Conservation (phyloP, 176 grass and related monocot species). For the Guadua angustifolia region DNA sequence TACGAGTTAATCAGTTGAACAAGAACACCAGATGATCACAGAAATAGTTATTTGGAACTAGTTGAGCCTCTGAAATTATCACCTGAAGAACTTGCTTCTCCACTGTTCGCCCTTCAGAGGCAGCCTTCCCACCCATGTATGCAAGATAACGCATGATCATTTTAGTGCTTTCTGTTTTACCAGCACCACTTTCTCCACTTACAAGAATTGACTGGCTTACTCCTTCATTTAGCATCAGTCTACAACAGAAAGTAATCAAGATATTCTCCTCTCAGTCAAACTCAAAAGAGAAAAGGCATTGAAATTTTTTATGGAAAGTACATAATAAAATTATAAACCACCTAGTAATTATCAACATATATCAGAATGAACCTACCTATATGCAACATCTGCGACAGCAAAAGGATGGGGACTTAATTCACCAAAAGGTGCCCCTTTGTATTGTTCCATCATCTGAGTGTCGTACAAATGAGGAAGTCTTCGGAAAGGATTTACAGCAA, state of each 20-base stretch:
- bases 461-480: conserved; percentile 96
- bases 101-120: conserved; percentile 71
- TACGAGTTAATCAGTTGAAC: conserved; percentile 27
- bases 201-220: conserved; percentile 86
- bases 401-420: conserved; percentile 97
- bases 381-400: conserved; percentile 94
- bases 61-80: conserved; percentile 30
- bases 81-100: conserved; percentile 98
- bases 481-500: conserved; percentile 97
- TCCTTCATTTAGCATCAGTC: conserved; percentile 79
- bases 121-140: conserved; percentile 89
- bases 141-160: conserved; percentile 99
- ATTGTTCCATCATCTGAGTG: conserved; percentile 97
- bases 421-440: conserved; percentile 92
- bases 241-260: conserved; percentile 43
- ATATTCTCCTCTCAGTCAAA: conserved; percentile 36
- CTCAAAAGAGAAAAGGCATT: conserved; percentile 15
- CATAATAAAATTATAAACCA: conserved; percentile 19
- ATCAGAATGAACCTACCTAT: conserved; percentile 72
- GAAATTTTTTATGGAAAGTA: conserved; percentile 25
- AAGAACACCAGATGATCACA: conserved; percentile 31
- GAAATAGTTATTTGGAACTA: conserved; percentile 21
- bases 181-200: conserved; percentile 97
- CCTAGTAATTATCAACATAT: conserved; percentile 35
- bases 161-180: conserved; percentile 98